Conservation (phyloP, 768 basidiomycete genomes). For the Tephrocybe sp. region DNA sequence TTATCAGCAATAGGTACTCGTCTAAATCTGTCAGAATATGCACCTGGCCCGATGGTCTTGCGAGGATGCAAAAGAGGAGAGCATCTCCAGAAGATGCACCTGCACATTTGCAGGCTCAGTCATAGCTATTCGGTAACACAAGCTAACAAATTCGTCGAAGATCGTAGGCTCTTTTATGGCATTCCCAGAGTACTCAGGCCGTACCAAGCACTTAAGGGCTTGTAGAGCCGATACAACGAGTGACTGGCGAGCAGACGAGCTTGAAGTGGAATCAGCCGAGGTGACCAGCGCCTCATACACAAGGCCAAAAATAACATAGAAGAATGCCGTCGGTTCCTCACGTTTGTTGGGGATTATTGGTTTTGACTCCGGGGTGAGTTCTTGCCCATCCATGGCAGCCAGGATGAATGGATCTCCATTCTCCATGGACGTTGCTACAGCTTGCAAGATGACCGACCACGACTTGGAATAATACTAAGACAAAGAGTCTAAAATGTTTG, state of each 20-base stretch:
- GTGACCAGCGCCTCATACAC: constrained; percentile 84
- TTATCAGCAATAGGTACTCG: not conserved
- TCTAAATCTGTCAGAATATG: constrained; percentile 9
- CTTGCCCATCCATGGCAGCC: constrained; percentile 81
- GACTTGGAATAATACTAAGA: constrained; percentile 82
- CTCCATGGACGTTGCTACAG: constrained; percentile 80
- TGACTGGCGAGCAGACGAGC: constrained; percentile 39
- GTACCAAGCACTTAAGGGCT: constrained; percentile 78
- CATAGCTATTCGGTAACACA: constrained; percentile 90
- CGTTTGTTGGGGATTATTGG: constrained; percentile 28
- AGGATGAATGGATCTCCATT: constrained; percentile 63
- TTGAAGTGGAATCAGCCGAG: constrained; percentile 54
- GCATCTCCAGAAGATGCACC: constrained; percentile 67
- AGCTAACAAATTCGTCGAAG: constrained; percentile 86
- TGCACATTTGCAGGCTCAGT: constrained; percentile 77
- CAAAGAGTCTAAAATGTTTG: constrained; percentile 1
- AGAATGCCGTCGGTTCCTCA: constrained; percentile 75
- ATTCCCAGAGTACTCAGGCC: constrained; percentile 76
- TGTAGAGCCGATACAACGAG: constrained; percentile 65
- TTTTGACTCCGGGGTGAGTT: constrained; percentile 29
- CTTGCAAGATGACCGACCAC: constrained; percentile 83
- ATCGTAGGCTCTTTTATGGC: constrained; percentile 79
- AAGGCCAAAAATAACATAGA: constrained; percentile 91
- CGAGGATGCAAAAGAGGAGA: constrained; percentile 55
- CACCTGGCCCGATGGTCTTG: constrained; percentile 28